These are phyloP conservation scores for Agroathelia rolfsii DNA, from an alignment of 1,284 basidiomycete species.

Conservation along the genomic window DNA sequence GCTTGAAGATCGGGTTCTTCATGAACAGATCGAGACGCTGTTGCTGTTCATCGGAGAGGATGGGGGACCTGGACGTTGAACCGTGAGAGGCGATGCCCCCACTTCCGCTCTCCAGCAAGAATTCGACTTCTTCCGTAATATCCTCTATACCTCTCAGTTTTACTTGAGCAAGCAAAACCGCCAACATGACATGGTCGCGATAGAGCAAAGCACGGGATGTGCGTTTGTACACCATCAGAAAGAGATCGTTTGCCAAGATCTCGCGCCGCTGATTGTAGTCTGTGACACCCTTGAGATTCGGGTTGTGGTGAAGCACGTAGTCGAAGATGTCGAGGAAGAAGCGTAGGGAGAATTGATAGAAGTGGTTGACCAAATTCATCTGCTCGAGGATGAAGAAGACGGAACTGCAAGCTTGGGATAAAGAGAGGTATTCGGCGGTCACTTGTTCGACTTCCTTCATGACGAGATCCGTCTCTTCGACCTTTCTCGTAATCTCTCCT, in stretches of 20 bases:
- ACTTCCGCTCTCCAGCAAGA: slow-evolving; percentile 83
- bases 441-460: slow-evolving; percentile 97
- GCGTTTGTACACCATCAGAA: slow-evolving; percentile 82
- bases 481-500: slow-evolving; percentile 91
- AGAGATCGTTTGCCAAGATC: slow-evolving; percentile 86
- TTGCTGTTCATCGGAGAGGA: slow-evolving; percentile 59
- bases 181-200: slow-evolving; percentile 86
- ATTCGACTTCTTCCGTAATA: slow-evolving; percentile 80
- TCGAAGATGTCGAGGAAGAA: slow-evolving; percentile 99
- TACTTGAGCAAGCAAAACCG: slow-evolving; percentile 84
- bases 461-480: slow-evolving; percentile 93
- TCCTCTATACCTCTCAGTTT: slow-evolving; percentile 76
- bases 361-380: slow-evolving; percentile 89
- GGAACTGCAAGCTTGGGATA: slow-evolving; percentile 94
- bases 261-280: slow-evolving; percentile 71
- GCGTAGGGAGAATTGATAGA: slow-evolving; percentile 96
- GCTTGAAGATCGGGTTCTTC: slow-evolving; percentile 67
- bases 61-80: slow-evolving; percentile 26
- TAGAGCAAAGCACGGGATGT: slow-evolving; percentile 89
- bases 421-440: slow-evolving; percentile 87
- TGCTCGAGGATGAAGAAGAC: slow-evolving; percentile 98
- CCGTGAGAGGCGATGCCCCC: slow-evolving; percentile 35
- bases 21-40: slow-evolving; percentile 59
- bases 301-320: slow-evolving; percentile 86
- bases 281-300: slow-evolving; percentile 71